phyloP scores from a whole-genome alignment of 1,284 basidiomycete species.

The Calocybe gambosa region DNA sequence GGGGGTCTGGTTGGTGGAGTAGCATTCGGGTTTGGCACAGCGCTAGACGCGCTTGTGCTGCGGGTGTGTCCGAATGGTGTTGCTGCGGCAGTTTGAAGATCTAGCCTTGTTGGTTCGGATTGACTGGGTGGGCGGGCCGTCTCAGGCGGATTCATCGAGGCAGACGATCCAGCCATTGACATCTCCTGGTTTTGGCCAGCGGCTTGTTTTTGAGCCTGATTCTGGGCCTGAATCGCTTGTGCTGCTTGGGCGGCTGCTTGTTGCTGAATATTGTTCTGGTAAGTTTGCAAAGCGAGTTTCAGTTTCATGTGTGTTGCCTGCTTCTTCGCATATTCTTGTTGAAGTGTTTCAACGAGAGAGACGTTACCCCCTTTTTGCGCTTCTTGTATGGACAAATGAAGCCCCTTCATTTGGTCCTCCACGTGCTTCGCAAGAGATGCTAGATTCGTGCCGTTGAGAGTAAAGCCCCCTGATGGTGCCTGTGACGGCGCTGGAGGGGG shows the following conservation, averaged over 20 bases:
- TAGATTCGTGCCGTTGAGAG: constrained; percentile 7
- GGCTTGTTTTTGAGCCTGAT: constrained; percentile 1
- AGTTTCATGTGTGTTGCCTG: background rate
- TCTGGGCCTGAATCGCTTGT: constrained; percentile 2
- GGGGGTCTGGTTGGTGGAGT: constrained; percentile 3
- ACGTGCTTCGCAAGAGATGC: background rate
- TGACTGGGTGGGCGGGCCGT: constrained; percentile 2
- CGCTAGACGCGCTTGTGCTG: constrained; percentile 8
- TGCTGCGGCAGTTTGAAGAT: constrained; percentile 24
- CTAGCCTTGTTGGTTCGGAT: constrained; percentile 1
- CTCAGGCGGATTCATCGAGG: background rate
- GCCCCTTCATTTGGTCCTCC: constrained; percentile 1
- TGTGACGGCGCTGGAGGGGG: constrained; percentile 2
- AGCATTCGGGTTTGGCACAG: background rate
- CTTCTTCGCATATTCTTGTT: constrained; percentile 8
- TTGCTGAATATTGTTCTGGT: constrained; percentile 5
- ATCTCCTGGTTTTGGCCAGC: background rate
- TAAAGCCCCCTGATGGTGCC: background rate
- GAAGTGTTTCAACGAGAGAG: background rate
- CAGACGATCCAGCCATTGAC: background rate
- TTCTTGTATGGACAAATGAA: constrained; percentile 1
- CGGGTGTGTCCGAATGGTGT: constrained; percentile 29
- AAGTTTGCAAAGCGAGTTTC: background rate
- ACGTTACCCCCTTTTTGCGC: constrained; percentile 8
- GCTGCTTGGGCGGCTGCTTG: constrained; percentile 4